Base-by-base conservation (phyloP, 805 yeast species). In the Wickerhamomyces alni region DNA sequence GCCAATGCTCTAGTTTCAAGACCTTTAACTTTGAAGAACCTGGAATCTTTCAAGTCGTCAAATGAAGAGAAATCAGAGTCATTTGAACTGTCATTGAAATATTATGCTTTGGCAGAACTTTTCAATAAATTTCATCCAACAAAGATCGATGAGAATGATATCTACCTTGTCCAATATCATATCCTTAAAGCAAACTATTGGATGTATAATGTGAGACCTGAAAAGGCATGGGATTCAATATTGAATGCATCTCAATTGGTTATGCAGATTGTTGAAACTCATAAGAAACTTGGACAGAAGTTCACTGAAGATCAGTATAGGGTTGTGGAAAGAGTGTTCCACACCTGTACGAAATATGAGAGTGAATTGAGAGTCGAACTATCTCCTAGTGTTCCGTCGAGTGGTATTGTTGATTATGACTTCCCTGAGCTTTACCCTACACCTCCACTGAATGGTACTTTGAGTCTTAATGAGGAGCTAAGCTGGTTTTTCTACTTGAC, bases 401-500 rank as follows among this genome's bases (percentile, higher is more conserved):
- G 54, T 36, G 57, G 54, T 8, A 52, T 54, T 22, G 47, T 46
- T 15, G 47, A 50, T 39, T 54, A 49, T 34, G 49, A 50, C 11
- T 52, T 52, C 40, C 52, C 50, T 21, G 35, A 39, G 18, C 22
- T 52, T 4, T 54, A 52, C 22, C 58, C 58, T 21, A 39, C 52
- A 1, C 47, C 51, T 0, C 56, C 58, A 4, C 25, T 49, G 9
- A 49, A 49, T 27, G 43, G 47, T 2, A 38, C 50, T 1, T n/a
- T 43, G 34, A 43, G 36, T 12, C 17, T 43, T 1, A 36, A 30
- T 16, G 57, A 52, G 19, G 54, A 54, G 32, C 36, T 46, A 7
- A 41, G 53, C 25, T 54, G 58, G 57, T 49, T 54, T 38, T 54
- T 39, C 36, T 49, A 44, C 30, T 31, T 54, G 3, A 54, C 58